Base-by-base conservation (phyloP, 2,329 filamentous ascomycete genomes). In the Penicillium fuscoglaucum region DNA sequence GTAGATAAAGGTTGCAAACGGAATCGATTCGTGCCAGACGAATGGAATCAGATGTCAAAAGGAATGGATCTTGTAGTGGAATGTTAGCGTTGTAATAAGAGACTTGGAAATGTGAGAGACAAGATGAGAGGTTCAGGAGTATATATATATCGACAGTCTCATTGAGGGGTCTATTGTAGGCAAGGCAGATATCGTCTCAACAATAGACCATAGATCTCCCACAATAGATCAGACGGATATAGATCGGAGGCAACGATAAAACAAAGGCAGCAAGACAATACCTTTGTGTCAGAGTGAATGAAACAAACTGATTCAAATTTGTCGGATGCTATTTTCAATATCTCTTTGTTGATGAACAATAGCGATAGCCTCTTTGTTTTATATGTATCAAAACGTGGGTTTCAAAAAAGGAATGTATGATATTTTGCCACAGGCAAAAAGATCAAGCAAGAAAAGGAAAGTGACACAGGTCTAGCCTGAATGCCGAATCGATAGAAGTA, bases 11-110 rank as follows among this genome's bases (percentile, higher is more conserved):
- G 46, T 26, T 48, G 49, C 59, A 64, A 48, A 9, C 41, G 24
- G 57, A 62, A 64, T 66, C 67, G 67, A 66, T 70, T 65, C 71
- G 72, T 75, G 65, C 72, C 72, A 65, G 72, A 74, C 72, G 72
- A 67, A 59, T 40, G 50, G 39, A 57, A 61, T 68, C 64, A 68
- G 62, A 37, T 40, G 37, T 55, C 9, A 39, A 59, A 68, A 64
- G 57, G 64, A 66, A 52, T 64, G 67, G 59, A 61, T 40, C 49
- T 65, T 66, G 44, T 24, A 48, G 19, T 28, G 26, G 49, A 37
- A 29, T 52, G 53, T 67, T 60, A 66, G 64, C 45, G 43, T 31
- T 31, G 51, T 35, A 21, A 46, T 47, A 15, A 44, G 21, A 37
- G 40, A 53, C 29, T 37, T 47, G 29, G 12, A 43, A 24, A 43